These are phyloP conservation scores for Vanrija humicola DNA, from an alignment of 1,284 basidiomycete genomes.

Conservation along the genomic window DNA sequence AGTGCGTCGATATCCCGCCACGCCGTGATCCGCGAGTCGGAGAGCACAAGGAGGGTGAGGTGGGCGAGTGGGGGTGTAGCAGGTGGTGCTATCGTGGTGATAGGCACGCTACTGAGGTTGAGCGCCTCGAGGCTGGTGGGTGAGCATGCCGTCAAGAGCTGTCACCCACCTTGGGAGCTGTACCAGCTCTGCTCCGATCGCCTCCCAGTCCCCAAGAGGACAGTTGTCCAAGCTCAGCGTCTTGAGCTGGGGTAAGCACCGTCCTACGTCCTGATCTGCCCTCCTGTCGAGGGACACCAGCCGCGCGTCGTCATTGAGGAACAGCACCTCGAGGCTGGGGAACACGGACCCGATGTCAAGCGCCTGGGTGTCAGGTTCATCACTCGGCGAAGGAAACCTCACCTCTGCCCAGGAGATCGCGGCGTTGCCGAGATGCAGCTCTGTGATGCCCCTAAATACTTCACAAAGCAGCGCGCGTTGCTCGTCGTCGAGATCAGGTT, in stretches of 20 bases:
- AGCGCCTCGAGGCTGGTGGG: constrained; percentile 55
- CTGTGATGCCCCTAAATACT: constrained; percentile 59
- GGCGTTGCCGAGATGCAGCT: constrained; percentile 73
- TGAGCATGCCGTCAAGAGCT: neutral
- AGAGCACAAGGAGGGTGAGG: constrained; percentile 51
- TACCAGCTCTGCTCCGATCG: constrained; percentile 54
- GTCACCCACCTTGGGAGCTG: constrained; percentile 55
- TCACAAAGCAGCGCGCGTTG: constrained; percentile 52
- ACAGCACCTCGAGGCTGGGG: constrained; percentile 60
- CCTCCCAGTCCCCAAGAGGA: constrained; percentile 59
- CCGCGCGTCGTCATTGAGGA: constrained; percentile 68
- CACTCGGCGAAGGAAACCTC: constrained; percentile 6
- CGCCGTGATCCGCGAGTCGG: constrained; percentile 56
- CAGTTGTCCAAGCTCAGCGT: constrained; percentile 75
- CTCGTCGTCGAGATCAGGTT: too few relatives aligned
- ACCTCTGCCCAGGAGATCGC: constrained; percentile 68
- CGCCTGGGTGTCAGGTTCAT: constrained; percentile 22
- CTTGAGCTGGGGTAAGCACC: constrained; percentile 47
- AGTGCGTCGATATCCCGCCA: constrained; percentile 73
- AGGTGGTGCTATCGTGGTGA: constrained; percentile 54
- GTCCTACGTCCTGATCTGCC: neutral
- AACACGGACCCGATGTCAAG: constrained; percentile 56
- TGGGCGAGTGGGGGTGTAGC: constrained; percentile 40
- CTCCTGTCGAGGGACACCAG: neutral
- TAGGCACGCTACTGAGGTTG: constrained; percentile 63